phyloP scores from a whole-genome alignment of 129 eudicot species.

The Ambrosia artemisiifolia region DNA sequence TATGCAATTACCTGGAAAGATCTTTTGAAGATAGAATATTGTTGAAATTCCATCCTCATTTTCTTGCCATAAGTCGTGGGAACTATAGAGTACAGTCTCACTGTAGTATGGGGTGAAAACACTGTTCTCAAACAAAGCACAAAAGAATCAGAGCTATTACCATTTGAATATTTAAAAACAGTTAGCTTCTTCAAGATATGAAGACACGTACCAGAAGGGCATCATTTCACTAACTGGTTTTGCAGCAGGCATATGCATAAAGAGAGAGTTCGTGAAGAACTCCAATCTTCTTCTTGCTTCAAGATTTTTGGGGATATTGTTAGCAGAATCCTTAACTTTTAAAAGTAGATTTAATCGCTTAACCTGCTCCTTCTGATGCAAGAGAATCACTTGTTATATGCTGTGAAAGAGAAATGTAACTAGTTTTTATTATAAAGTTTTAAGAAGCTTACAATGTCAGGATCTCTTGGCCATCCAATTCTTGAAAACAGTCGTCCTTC shows the following conservation, averaged over 20 bases:
- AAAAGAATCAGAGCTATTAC: conserved; percentile 12
- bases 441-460: conserved; percentile 68
- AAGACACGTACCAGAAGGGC: conserved; percentile 67
- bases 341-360: conserved; percentile 88
- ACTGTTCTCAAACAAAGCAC: conserved; percentile 43
- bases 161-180: not conserved
- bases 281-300: conserved; percentile 97
- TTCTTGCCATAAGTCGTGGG: conserved; percentile 71
- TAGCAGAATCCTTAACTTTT: conserved; percentile 83
- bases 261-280: conserved; percentile 86
- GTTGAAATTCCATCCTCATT: conserved; percentile 96
- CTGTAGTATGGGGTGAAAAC: conserved; percentile 99
- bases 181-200: not conserved
- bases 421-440: not conserved
- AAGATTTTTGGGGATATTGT: conserved; percentile 87
- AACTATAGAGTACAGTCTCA: conserved; percentile 90
- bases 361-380: conserved; percentile 79
- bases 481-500: conserved; percentile 88
- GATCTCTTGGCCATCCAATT: conserved; percentile 92
- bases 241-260: conserved; percentile 98
- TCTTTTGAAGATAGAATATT: conserved; percentile 95
- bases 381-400: not conserved
- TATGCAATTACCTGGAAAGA: conserved; percentile 73
- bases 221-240: conserved; percentile 88
- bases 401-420: not conserved